These are phyloP conservation scores for Lachnellula arida DNA, from an alignment of 2,329 filamentous ascomycete genomes.

Conservation along the genomic window DNA sequence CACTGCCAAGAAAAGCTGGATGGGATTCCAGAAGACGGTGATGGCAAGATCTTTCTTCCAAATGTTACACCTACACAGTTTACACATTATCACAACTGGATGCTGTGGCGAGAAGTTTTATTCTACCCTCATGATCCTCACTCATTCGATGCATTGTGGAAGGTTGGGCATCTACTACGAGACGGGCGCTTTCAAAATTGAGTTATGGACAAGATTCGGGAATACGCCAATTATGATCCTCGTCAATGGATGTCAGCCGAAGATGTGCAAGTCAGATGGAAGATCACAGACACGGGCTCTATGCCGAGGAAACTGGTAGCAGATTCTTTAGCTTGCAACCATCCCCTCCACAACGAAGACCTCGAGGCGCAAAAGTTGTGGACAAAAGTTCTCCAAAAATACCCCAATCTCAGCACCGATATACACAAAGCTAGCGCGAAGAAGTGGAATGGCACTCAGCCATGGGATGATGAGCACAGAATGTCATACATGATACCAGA, in stretches of 20 bases:
- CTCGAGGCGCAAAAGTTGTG: background rate
- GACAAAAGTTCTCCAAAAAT: background rate
- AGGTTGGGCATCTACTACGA: background rate
- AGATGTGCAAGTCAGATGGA: background rate
- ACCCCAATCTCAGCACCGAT: background rate
- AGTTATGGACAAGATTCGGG: background rate
- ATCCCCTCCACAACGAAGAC: background rate
- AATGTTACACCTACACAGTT: background rate
- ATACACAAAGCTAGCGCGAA: background rate
- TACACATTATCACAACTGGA: background rate
- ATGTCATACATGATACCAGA: background rate
- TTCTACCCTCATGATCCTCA: background rate
- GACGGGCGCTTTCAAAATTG: background rate
- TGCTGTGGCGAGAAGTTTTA: background rate
- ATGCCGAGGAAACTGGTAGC: background rate
- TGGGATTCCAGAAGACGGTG: background rate
- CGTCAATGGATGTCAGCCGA: background rate
- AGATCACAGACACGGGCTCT: background rate
- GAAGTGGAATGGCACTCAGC: background rate
- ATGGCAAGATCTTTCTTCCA: background rate
- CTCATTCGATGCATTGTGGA: background rate
- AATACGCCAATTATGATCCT: background rate
- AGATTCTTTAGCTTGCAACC: background rate
- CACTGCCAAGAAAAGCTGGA: background rate
- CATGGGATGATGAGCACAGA: background rate